Evolutionary conservation across 2,329 filamentous ascomycete genomes (phyloP).

Genomic region (Fusarium sp.): DNA sequence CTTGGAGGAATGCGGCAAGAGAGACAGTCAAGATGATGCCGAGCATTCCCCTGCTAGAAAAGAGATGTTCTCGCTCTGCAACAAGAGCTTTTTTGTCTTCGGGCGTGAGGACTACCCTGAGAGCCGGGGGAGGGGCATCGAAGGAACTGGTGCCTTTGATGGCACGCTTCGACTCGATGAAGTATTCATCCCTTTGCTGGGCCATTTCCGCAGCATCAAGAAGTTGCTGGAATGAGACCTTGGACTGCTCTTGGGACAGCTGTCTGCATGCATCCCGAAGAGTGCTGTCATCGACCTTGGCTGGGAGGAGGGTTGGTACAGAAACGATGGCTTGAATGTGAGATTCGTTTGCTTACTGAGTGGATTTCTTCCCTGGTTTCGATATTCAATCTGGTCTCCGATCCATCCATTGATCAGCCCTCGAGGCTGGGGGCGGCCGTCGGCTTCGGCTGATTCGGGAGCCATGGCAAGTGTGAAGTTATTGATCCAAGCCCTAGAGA

Average conservation of each 20-base stretch:
- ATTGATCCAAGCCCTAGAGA: background rate
- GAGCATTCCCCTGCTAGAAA: constrained; percentile 32
- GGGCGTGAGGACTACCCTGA: background rate
- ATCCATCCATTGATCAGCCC: background rate
- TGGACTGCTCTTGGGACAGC: background rate
- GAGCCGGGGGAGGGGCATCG: background rate
- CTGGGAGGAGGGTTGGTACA: background rate
- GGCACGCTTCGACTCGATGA: background rate
- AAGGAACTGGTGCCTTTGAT: background rate
- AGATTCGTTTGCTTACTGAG: background rate
- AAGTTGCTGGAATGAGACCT: background rate
- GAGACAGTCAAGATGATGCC: constrained; percentile 50
- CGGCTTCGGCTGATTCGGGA: background rate
- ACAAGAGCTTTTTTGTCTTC: constrained; percentile 11
- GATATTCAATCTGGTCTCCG: background rate
- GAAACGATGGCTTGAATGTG: background rate
- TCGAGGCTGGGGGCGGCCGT: background rate
- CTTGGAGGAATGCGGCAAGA: constrained; percentile 57
- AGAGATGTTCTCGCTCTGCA: constrained; percentile 49
- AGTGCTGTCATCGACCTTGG: background rate
- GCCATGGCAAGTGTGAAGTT: background rate
- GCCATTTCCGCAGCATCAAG: background rate
- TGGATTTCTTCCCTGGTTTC: background rate
- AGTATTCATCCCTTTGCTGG: background rate
- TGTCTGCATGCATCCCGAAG: background rate